These are phyloP conservation scores for Xerocomus brunneocitrinus DNA, from an alignment of 768 basidiomycete species.

Conservation along the genomic window DNA sequence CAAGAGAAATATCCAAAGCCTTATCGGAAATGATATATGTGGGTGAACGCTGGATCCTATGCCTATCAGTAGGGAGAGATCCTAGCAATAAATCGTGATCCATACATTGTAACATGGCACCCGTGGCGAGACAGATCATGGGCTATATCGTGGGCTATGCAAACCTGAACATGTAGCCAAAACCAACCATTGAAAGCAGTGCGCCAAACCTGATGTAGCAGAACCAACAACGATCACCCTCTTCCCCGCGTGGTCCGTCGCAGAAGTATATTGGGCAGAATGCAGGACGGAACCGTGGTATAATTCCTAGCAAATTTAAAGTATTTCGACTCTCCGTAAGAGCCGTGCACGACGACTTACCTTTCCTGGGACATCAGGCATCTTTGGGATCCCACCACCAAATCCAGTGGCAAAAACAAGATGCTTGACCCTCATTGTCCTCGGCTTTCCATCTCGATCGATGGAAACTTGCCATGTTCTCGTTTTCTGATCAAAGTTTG, in stretches of 20 bases:
- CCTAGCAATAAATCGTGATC: slow-evolving; percentile 8
- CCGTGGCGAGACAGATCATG: slow-evolving; percentile 30
- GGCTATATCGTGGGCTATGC: slow-evolving; percentile 37
- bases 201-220: slow-evolving; percentile 47
- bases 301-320: slow-evolving; percentile 32
- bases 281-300: slow-evolving; percentile 54
- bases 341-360: slow-evolving; percentile 16
- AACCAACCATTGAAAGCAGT: slow-evolving; percentile 2
- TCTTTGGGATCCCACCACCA: slow-evolving; percentile 42
- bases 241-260: slow-evolving; percentile 48
- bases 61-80: slow-evolving; percentile 23
- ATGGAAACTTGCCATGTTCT: slow-evolving; percentile 42
- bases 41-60: slow-evolving; percentile 29
- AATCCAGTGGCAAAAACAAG: slow-evolving; percentile 55
- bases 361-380: slow-evolving; percentile 43
- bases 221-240: slow-evolving; percentile 63
- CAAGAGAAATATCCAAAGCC: slow-evolving; percentile 4
- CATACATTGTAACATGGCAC: slow-evolving; percentile 27
- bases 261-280: slow-evolving; percentile 46
- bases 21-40: slow-evolving; percentile 23
- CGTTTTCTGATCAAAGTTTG: slow-evolving; percentile 33
- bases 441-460: slow-evolving; percentile 27
- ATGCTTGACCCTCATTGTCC: slow-evolving; percentile 40
- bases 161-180: not conserved
- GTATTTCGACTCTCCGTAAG: not conserved